Base-by-base conservation (phyloP, 257 asterid species). In the Solanum clarkiae region DNA sequence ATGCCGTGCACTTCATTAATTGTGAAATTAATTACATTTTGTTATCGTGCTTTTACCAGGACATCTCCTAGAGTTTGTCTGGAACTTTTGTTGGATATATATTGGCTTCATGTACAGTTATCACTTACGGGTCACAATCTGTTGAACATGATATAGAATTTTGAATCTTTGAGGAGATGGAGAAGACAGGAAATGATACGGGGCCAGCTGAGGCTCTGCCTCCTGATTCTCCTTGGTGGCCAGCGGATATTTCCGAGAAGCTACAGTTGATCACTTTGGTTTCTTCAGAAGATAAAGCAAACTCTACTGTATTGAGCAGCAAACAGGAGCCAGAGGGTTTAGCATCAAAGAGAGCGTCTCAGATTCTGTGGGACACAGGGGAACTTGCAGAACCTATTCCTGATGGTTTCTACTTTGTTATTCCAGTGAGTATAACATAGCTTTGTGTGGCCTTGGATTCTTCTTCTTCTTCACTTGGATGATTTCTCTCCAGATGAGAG, bases 331-430 rank as follows among this genome's bases (percentile, higher is more conserved):
- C 87, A 57, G 93, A 88, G 84, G 88, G 74, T 86, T 87, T 84
- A 81, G 91, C 91, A 70, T 88, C 89, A 86, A 92, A 90, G 84
- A 91, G 87, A 86, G 94, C 91, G 70, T 95, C 97, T 20, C 97
- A 92, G 91, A 88, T 92, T 71, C 89, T 95, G 90, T 94, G 99
- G 99, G 94, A 90, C 86, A 92, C 97, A 66, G 99, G 99, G 88
- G 91, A 90, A 89, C 94, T 95, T 70, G 68, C 92, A 60, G 97
- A 93, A 83, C 93, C 93, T 81, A 92, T 95, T 85, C 98, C 97
- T 57, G 97, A 95, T 89, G 98, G 98, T 87, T 95, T 95, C 90
- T 94, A 94, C 90, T 95, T 93, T 79, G 92, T 95, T 85, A 88
- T 89, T 90, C 97, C 97, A 63, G 98, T 95, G 91, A 91, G 94